Conservation (phyloP, 495 filamentous ascomycete genomes). For the Tuber indicum region DNA sequence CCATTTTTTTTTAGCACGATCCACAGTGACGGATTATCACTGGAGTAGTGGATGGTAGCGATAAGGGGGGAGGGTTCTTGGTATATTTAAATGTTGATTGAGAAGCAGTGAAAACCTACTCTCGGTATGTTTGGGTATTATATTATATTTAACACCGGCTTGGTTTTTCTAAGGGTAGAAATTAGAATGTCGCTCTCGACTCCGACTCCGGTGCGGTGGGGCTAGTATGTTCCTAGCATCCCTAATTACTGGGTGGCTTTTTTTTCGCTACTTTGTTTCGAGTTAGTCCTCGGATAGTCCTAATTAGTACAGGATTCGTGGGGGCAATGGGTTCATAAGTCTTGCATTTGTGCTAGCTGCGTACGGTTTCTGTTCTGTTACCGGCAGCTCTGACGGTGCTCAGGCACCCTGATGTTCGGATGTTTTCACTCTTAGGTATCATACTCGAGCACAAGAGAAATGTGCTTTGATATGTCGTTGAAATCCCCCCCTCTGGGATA, state of each 20-base stretch:
- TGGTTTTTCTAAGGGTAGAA: background rate
- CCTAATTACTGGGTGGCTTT: too few relatives aligned
- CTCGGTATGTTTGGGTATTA: background rate
- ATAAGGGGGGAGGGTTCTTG: background rate
- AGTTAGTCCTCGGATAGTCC: background rate
- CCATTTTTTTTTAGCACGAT: background rate
- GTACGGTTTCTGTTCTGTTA: background rate
- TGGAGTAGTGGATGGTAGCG: background rate
- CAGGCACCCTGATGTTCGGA: background rate
- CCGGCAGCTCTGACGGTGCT: background rate
- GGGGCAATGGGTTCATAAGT: background rate
- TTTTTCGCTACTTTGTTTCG: background rate
- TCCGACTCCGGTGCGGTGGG: background rate
- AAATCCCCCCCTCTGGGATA: too few relatives aligned
- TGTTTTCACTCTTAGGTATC: background rate
- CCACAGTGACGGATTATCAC: background rate
- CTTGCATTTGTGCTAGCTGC: too few relatives aligned
- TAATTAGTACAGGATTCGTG: background rate
- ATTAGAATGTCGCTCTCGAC: too few relatives aligned
- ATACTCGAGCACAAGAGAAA: too few relatives aligned
- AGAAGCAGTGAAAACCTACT: background rate
- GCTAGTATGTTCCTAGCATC: too few relatives aligned
- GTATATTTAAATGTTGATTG: background rate
- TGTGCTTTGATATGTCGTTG: too few relatives aligned
- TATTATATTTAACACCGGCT: background rate